Evolutionary conservation across 2,329 filamentous ascomycete species (phyloP).

Genomic region (Ophiostoma sp.): DNA sequence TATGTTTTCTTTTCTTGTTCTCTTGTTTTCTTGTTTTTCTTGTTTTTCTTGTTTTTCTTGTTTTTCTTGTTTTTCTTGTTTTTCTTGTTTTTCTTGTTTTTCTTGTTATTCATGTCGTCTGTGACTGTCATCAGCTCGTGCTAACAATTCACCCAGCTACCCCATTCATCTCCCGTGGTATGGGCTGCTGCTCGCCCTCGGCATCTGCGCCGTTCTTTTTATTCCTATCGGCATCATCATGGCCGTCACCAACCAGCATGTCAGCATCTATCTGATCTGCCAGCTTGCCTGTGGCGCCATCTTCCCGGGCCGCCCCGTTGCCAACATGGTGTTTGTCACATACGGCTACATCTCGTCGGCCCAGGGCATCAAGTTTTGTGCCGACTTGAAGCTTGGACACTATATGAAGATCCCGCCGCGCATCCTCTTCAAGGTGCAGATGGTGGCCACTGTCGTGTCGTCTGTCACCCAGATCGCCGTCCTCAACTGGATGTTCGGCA

Average conservation of each 20-base stretch:
- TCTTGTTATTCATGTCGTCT: background rate
- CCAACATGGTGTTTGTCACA: constrained; percentile 90
- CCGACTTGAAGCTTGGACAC: constrained; percentile 79
- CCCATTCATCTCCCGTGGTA: constrained; percentile 83
- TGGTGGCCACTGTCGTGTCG: constrained; percentile 68
- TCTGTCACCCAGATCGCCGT: constrained; percentile 77
- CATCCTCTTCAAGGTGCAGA: constrained; percentile 72
- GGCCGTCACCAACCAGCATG: constrained; percentile 87
- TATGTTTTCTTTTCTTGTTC: background rate
- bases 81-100: too few species aligned
- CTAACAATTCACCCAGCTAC: constrained; percentile 39
- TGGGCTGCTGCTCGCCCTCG: constrained; percentile 70
- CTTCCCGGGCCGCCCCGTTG: constrained; percentile 79
- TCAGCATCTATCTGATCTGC: constrained; percentile 79
- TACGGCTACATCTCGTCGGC: constrained; percentile 87
- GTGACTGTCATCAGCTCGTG: background rate
- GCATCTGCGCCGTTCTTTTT: constrained; percentile 74
- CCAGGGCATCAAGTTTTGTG: constrained; percentile 83
- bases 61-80: background rate
- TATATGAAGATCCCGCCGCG: constrained; percentile 83
- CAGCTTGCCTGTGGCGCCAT: constrained; percentile 76
- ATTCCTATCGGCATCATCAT: constrained; percentile 90
- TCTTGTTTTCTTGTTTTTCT: background rate
- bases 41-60: too few species aligned
- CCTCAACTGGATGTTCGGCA: constrained; percentile 83